Percentiles rank a stretch among this genome's conserved stretches.
These are phyloP conservation scores for Trypanosoma platydactyli DNA, from an alignment of 208 protist species.

Conservation along the genomic window DNA sequence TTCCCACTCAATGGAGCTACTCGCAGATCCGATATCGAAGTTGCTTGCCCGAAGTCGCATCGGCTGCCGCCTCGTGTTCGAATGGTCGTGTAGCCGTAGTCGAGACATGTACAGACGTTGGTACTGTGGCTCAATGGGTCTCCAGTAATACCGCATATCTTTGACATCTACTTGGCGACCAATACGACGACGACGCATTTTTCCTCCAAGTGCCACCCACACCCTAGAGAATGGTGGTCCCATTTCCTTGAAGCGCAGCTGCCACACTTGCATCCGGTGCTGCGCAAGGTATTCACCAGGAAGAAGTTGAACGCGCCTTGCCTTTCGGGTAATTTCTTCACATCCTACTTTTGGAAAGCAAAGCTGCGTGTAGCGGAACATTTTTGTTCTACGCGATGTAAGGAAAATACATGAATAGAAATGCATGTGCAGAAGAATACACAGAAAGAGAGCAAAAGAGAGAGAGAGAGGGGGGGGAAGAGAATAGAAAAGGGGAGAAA, in stretches of 20 bases:
- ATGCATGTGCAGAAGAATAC: neutral
- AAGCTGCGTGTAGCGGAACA: conserved; percentile 54
- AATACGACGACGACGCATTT: conserved; percentile 90
- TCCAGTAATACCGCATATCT: conserved; percentile 89
- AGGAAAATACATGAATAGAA: neutral
- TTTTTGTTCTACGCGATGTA: conserved; percentile 3
- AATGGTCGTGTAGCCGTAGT: conserved; percentile 65
- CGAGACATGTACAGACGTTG: conserved; percentile 90
- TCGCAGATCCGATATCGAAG: conserved; percentile 60
- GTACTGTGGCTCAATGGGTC: conserved; percentile 89
- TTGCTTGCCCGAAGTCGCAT: conserved; percentile 79
- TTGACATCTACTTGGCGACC: conserved; percentile 88
- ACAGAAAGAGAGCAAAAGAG: conserved; percentile 13
- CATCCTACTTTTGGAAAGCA: conserved; percentile 77
- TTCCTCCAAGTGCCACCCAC: conserved; percentile 88
- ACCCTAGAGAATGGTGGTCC: conserved; percentile 78
- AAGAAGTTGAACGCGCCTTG: conserved; percentile 66
- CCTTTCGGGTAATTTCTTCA: conserved; percentile 80
- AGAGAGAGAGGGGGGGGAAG: conserved; percentile 19
- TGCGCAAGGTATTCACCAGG: conserved; percentile 69
- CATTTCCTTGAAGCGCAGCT: conserved; percentile 91
- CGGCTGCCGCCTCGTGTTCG: conserved; percentile 51
- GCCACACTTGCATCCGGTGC: conserved; percentile 85
- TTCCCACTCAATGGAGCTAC: conserved; percentile 71
- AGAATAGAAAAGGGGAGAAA: neutral